These are phyloP conservation scores for Ampelocalamus luodianensis DNA, from an alignment of 176 grass and related monocot genomes.

Conservation along the genomic window DNA sequence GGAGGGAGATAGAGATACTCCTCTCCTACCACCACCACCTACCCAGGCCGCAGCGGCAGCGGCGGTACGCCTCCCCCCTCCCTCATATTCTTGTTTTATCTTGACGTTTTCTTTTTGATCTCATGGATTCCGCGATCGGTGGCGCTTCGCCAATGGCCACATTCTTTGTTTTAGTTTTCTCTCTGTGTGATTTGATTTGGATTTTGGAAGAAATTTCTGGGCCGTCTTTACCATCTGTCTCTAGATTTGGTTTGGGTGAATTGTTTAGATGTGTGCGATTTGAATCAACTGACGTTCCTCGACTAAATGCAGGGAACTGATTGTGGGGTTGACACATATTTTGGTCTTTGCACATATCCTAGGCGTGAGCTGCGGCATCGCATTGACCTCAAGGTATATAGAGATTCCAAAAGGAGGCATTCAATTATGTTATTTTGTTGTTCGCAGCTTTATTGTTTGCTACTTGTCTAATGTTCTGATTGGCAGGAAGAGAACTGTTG, in stretches of 20 bases:
- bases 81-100: not conserved
- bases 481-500: too few species aligned
- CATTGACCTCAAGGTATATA: conserved; percentile 70
- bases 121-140: not conserved
- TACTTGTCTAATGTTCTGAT: not conserved
- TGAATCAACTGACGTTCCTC: too few species aligned
- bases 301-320: too few species aligned
- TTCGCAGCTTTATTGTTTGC: not conserved
- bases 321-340: conserved; percentile 62
- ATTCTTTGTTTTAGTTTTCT: not conserved
- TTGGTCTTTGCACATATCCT: conserved; percentile 97
- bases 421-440: not conserved
- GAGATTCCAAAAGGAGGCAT: too few species aligned
- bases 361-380: conserved; percentile 73
- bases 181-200: too few species aligned
- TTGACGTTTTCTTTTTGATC: not conserved
- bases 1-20: not conserved
- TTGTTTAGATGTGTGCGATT: too few species aligned
- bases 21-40: conserved; percentile 25
- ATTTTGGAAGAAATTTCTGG: too few species aligned
- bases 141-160: not conserved
- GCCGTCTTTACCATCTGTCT: too few species aligned
- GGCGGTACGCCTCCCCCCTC: not conserved
- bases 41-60: not conserved
- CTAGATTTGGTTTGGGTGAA: too few species aligned